Base-by-base conservation (phyloP, 495 filamentous ascomycete species). In the Xylaria curta region DNA sequence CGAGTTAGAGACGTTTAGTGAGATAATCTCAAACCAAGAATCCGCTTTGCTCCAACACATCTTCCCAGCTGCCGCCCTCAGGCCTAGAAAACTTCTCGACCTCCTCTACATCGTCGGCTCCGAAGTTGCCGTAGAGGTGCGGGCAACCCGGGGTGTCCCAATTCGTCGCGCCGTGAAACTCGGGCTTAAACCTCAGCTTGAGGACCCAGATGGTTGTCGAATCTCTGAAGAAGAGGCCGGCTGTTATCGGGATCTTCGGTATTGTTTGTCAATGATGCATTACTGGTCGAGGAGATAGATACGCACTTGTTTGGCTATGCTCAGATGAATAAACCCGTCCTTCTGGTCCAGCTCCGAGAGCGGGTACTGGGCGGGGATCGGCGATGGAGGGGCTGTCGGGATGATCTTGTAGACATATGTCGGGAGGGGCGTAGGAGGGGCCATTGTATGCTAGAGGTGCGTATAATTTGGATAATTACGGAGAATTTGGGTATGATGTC, bases 321-420 rank as follows among this genome's bases (percentile, higher is more conserved):
- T 87, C 21, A 88, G 72, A 59, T 88, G 86, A 8, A 88, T 79
- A 74, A 88, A 88, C 17, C 86, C 86, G 66, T 88, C 86, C 60
- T 84, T 76, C 67, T 76, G 78, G 76, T 88, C 86, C 8, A 87
- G 78, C 26, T 82, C 80, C 58, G 86, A 87, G 63, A 84, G 81
- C 17, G 85, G 85, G 68, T 84, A 86, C 68, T 76, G 68, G 0
- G 77, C 74, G 21, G 86, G 85, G 69, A 87, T 80, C n/a, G 86
- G 85, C 28, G 76, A 67, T 19, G 83, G 82, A n/a, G 86, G 85
- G 12, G 78, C 75, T 26, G 78, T 69, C 10, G 83, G 79, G 21
- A 82, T 75, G 74, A 88, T 87, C 72, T 88, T 87, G 80, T 87
- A 87, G 53, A 87, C 79, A 66, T 77, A 87, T 9, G 78, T 70